Conservation (phyloP, 768 basidiomycete genomes). For the Serendipita indica region DNA sequence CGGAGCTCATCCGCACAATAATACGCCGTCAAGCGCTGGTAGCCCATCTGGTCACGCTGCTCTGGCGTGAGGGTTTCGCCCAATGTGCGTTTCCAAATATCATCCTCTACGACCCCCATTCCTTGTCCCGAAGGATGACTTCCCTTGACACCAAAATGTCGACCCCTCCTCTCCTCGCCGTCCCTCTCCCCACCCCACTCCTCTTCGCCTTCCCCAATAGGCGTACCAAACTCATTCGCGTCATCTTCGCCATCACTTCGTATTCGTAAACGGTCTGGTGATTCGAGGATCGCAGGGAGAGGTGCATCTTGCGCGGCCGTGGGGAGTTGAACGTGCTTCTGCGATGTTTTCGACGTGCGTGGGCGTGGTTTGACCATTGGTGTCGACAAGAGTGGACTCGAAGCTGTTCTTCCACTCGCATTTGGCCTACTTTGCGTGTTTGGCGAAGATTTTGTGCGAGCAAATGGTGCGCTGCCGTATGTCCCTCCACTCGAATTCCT, state of each 20-base stretch:
- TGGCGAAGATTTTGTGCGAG: no score
- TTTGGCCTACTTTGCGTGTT: no score
- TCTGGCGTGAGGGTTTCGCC: constrained; percentile 82
- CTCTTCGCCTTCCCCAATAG: constrained; percentile 21
- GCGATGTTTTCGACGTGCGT: constrained; percentile 79
- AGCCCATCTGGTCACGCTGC: constrained; percentile 67
- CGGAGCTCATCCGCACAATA: constrained; percentile 74
- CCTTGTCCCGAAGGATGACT: background rate
- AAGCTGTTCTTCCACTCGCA: no score
- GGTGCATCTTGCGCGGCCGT: constrained; percentile 81
- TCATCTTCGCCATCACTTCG: background rate
- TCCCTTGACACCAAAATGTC: background rate
- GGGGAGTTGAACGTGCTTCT: constrained; percentile 80
- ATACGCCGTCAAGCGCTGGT: constrained; percentile 75
- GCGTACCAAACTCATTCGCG: constrained; percentile 8
- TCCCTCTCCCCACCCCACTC: constrained; percentile 38
- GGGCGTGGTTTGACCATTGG: constrained; percentile 36
- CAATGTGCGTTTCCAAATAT: constrained; percentile 42
- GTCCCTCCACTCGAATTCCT: background rate
- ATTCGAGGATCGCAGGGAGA: constrained; percentile 22
- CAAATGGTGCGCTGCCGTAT: no score
- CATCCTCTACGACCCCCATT: background rate
- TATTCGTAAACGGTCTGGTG: no score
- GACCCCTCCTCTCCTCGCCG: constrained; percentile 33
- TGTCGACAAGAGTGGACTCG: background rate